These are phyloP conservation scores for Apiospora pterosperma DNA, from an alignment of 2,329 filamentous ascomycete species.

Conservation along the genomic window DNA sequence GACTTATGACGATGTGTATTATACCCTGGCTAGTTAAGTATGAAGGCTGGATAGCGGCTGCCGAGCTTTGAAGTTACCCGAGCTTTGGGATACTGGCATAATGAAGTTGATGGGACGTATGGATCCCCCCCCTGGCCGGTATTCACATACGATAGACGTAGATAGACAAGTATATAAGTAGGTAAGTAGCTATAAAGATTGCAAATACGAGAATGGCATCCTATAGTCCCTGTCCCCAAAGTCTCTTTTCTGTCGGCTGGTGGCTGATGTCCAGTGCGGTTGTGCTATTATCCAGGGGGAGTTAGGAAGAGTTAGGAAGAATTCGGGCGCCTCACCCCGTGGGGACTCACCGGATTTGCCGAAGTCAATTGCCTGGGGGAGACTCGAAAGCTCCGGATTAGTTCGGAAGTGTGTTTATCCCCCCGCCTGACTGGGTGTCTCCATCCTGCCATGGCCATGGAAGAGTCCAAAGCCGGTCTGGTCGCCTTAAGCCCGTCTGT, in stretches of 20 bases:
- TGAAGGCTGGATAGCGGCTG: background rate
- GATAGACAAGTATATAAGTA: background rate
- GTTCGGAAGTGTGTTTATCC: conserved; percentile 11
- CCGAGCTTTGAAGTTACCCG: background rate
- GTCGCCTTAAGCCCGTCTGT: background rate
- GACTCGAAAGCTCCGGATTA: background rate
- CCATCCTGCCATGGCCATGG: background rate
- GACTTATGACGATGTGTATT: background rate
- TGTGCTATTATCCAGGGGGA: no score
- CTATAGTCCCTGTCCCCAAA: background rate
- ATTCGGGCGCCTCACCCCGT: no score
- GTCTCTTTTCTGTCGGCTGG: background rate
- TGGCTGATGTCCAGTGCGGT: background rate
- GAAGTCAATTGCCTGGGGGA: conserved; percentile 3
- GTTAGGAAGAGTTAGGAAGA: no score
- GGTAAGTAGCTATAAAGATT: background rate
- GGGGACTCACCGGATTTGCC: conserved; percentile 1
- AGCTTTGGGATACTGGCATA: background rate
- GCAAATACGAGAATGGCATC: background rate
- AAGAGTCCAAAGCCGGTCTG: background rate
- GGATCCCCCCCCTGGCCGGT: background rate
- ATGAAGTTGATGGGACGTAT: background rate
- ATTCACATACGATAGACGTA: background rate
- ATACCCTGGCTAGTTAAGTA: background rate
- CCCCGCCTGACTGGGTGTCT: conserved; percentile 1